A percentile compares a stretch with the other conserved stretches of the same genome.
These are phyloP conservation scores for Sarocladium strictum DNA, from an alignment of 2,329 filamentous ascomycete genomes.

Conservation along the genomic window DNA sequence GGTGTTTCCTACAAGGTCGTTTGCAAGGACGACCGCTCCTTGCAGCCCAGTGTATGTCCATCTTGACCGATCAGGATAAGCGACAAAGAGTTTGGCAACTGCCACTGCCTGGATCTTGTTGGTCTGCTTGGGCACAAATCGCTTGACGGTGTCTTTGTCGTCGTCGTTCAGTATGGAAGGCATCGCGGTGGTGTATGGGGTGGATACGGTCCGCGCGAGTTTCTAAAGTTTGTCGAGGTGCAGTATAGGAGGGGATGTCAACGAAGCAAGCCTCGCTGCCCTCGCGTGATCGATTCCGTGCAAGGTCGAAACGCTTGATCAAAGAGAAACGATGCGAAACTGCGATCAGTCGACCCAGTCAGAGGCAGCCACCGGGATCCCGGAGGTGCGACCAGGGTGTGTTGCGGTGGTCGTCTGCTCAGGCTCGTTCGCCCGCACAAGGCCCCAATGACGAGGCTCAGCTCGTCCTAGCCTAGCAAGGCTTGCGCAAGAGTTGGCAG, in stretches of 20 bases:
- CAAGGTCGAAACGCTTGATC: background rate
- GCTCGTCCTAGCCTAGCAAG: too few relatives aligned
- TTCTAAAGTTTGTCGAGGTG: background rate
- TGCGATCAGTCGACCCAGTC: background rate
- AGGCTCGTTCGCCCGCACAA: background rate
- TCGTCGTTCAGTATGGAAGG: conserved; percentile 75
- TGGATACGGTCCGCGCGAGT: background rate
- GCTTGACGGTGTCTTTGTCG: conserved; percentile 95
- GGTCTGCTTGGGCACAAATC: conserved; percentile 83
- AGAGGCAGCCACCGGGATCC: conserved; percentile 1
- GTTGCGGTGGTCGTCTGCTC: background rate
- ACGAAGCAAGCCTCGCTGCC: background rate
- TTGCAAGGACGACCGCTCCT: conserved; percentile 83
- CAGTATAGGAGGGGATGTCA: background rate
- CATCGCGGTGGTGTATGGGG: conserved; percentile 33
- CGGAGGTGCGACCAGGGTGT: background rate
- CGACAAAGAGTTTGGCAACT: conserved; percentile 88
- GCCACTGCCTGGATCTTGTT: conserved; percentile 98
- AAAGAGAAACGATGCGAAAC: background rate
- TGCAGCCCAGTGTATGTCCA: conserved; percentile 95
- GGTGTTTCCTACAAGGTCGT: conserved; percentile 90
- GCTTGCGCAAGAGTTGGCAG: too few relatives aligned
- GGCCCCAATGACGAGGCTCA: background rate
- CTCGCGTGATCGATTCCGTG: background rate
- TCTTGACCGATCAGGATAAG: conserved; percentile 76